Evolutionary conservation across 1,284 basidiomycete species (phyloP).

Genomic region (Kalmanozyma brasiliensis): DNA sequence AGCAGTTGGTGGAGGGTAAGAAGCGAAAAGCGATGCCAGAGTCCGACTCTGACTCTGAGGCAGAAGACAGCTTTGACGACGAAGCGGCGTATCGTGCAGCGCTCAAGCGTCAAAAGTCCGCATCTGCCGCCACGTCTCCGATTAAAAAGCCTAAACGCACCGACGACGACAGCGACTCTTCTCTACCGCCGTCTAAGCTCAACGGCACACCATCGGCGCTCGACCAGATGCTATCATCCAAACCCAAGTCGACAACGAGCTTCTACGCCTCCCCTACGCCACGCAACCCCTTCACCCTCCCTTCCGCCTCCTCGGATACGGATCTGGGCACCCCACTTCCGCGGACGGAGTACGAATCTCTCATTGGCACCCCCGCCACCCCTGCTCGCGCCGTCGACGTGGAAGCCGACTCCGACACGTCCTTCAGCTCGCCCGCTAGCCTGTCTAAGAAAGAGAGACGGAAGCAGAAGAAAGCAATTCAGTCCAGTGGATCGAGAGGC

Average conservation of each 20-base stretch:
- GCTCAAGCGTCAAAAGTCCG: conserved; percentile 21
- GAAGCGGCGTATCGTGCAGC: conserved; percentile 19
- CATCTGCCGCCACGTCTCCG: background rate
- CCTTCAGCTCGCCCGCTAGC: conserved; percentile 5
- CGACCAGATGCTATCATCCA: conserved; percentile 31
- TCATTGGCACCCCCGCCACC: conserved; percentile 13
- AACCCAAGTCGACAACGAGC: conserved; percentile 39
- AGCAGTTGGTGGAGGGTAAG: conserved; percentile 5
- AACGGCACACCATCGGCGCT: conserved; percentile 16
- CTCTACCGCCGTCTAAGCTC: background rate
- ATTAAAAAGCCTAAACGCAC: conserved; percentile 2
- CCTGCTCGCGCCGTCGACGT: conserved; percentile 1
- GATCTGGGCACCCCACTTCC: conserved; percentile 38
- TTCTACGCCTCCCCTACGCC: conserved; percentile 28
- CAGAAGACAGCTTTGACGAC: conserved; percentile 13
- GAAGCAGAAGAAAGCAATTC: conserved; percentile 31
- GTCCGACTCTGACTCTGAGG: conserved; percentile 3
- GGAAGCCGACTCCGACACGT: conserved; percentile 15
- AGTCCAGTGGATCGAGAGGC: conserved; percentile 5
- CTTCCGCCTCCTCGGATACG: conserved; percentile 6
- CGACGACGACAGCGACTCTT: conserved; percentile 14
- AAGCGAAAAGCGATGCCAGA: conserved; percentile 20
- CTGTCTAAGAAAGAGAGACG: conserved; percentile 41
- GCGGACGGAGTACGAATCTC: conserved; percentile 45
- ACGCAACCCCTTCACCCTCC: conserved; percentile 27